Conservation (phyloP, 352 stramenopile species). For the Globisporangium barbulae region DNA sequence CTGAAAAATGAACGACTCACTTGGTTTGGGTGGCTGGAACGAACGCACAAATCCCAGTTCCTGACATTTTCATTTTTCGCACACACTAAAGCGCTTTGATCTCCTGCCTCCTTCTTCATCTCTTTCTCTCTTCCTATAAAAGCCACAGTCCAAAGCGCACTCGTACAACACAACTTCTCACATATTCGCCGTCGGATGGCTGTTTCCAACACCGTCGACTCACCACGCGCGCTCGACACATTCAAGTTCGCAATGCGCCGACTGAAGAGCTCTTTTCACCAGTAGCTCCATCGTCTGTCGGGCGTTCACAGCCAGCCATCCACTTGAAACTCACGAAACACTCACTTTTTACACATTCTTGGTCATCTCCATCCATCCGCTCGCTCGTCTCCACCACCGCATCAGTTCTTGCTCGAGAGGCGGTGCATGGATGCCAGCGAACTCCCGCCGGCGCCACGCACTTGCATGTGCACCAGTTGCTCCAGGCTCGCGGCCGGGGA, state of each 20-base stretch:
- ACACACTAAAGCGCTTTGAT: conserved; percentile 3
- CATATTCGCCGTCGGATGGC: not conserved
- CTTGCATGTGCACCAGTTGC: conserved; percentile 82
- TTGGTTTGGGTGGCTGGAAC: not conserved
- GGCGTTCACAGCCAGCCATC: not conserved
- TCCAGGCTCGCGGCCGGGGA: conserved; percentile 73
- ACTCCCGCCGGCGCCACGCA: conserved; percentile 55
- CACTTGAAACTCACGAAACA: conserved; percentile 10
- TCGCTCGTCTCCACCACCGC: conserved; percentile 22
- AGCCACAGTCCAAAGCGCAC: too few relatives aligned
- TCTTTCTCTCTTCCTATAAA: not conserved
- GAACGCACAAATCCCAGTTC: not conserved
- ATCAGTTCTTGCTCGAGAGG: conserved; percentile 32
- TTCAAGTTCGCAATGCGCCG: not conserved
- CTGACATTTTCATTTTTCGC: conserved; percentile 1
- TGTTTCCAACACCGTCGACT: not conserved
- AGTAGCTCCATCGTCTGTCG: not conserved
- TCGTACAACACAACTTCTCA: conserved; percentile 7
- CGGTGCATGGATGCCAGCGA: conserved; percentile 51
- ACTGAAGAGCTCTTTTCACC: not conserved
- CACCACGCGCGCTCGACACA: not conserved
- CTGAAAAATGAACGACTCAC: not conserved
- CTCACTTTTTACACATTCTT: conserved; percentile 15
- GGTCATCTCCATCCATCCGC: conserved; percentile 2
- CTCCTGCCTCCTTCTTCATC: not conserved